A percentile compares a stretch with the other conserved stretches of the same genome.
phyloP scores from a whole-genome alignment of 2,329 filamentous ascomycete genomes.

The Penicillium sp. region DNA sequence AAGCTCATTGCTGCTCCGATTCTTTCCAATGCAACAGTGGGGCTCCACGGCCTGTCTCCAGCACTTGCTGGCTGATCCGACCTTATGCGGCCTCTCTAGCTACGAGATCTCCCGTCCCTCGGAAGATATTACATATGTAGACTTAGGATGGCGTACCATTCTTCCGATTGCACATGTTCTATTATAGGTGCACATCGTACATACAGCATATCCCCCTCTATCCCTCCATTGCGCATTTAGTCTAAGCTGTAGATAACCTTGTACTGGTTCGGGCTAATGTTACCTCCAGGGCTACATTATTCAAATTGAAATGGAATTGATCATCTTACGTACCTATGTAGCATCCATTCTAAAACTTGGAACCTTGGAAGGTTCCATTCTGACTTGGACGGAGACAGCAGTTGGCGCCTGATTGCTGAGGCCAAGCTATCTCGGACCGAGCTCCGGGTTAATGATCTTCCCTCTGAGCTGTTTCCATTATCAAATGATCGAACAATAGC shows the following conservation, averaged over 20 bases:
- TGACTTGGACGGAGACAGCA: conserved; percentile 16
- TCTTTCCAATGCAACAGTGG: conserved; percentile 40
- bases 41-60: conserved; percentile 28
- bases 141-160: conserved; percentile 14
- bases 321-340: conserved; percentile 16
- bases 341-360: conserved; percentile 5
- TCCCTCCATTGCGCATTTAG: background rate
- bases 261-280: background rate
- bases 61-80: conserved; percentile 31
- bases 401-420: background rate
- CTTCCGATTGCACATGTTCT: background rate
- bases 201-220: conserved; percentile 2
- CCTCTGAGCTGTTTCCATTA: background rate
- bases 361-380: background rate
- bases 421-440: background rate
- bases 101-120: conserved; percentile 42
- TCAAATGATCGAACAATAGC: background rate
- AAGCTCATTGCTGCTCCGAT: conserved; percentile 35
- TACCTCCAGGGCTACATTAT: background rate
- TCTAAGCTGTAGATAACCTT: background rate
- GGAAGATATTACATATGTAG: conserved; percentile 20
- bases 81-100: conserved; percentile 22
- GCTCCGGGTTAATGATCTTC: background rate
- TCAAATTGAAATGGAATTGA: background rate
- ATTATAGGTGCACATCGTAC: background rate